These are phyloP conservation scores for Termitomyces sp. DNA, from an alignment of 768 basidiomycete genomes.

Conservation along the genomic window DNA sequence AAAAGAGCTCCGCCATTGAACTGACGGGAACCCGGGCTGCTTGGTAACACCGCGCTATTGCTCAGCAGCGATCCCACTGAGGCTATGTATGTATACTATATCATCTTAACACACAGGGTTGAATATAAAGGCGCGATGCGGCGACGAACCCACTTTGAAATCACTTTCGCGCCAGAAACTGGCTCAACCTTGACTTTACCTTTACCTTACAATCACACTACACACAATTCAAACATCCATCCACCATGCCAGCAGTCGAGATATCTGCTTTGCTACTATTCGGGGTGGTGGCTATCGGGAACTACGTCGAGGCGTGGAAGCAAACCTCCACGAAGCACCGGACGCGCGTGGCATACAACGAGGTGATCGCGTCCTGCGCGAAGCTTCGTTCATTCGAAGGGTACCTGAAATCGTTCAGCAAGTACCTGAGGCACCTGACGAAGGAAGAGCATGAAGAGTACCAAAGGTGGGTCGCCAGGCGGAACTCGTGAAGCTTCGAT, in stretches of 20 bases:
- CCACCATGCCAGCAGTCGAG: not conserved
- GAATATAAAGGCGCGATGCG: not conserved
- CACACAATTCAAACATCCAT: too few species aligned
- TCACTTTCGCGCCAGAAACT: too few species aligned
- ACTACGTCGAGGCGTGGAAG: not conserved
- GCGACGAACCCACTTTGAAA: not conserved
- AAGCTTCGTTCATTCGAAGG: not conserved
- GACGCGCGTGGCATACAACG: not conserved
- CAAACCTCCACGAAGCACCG: not conserved
- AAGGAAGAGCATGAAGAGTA: not conserved
- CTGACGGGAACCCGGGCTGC: too few species aligned
- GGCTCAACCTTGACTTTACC: too few species aligned
- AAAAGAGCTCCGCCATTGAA: too few species aligned
- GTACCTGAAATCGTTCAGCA: not conserved
- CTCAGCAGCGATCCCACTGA: not conserved
- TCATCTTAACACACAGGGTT: too few species aligned
- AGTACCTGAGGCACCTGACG: not conserved
- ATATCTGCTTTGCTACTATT: not conserved
- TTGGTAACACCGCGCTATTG: not conserved
- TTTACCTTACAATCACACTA: too few species aligned
- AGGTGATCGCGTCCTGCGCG: not conserved
- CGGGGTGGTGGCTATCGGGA: not conserved
- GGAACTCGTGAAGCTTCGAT: not conserved
- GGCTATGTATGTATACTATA: not conserved
- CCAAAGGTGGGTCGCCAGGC: not conserved